Evolutionary conservation across 1,284 basidiomycete genomes (phyloP).

Genomic region (Boletellus sp.): DNA sequence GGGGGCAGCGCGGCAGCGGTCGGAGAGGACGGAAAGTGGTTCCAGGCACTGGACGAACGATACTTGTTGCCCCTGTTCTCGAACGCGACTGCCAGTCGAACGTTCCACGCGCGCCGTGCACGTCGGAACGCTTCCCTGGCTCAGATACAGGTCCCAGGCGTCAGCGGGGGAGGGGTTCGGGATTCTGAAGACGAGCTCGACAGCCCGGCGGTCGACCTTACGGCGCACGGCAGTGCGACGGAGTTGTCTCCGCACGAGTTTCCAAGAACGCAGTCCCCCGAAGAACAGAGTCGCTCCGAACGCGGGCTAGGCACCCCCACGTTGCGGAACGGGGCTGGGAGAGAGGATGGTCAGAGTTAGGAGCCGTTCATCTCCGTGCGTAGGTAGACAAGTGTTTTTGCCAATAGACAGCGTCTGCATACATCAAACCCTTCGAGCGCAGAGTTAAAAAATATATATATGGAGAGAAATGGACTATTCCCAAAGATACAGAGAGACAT

Average conservation of each 20-base stretch:
- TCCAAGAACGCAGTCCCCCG: constrained; percentile 31
- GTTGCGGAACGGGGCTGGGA: constrained; percentile 40
- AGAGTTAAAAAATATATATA: too few relatives aligned
- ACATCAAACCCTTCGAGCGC: too few relatives aligned
- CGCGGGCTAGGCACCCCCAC: constrained; percentile 55
- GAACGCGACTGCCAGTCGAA: constrained; percentile 86
- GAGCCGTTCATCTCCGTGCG: not conserved
- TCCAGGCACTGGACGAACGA: constrained; percentile 91
- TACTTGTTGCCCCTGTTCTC: constrained; percentile 94
- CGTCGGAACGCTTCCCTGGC: constrained; percentile 41
- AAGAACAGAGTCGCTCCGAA: constrained; percentile 54
- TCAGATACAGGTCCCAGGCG: constrained; percentile 30
- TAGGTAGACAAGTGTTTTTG: too few relatives aligned
- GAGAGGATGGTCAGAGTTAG: constrained; percentile 28
- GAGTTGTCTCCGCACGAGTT: constrained; percentile 22
- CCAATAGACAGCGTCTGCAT: too few relatives aligned
- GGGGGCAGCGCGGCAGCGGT: constrained; percentile 14
- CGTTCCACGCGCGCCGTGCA: constrained; percentile 79
- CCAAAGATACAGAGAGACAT: not conserved
- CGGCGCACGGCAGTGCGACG: constrained; percentile 14
- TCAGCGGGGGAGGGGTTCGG: constrained; percentile 25
- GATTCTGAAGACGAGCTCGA: constrained; percentile 59
- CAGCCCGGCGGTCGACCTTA: constrained; percentile 39
- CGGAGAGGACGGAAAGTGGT: constrained; percentile 83
- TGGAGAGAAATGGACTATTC: too few relatives aligned